A percentile compares a stretch with the other conserved stretches of the same genome.
phyloP scores from a whole-genome alignment of 1,139 yeast species.

The Suhomyces anneliseae region DNA sequence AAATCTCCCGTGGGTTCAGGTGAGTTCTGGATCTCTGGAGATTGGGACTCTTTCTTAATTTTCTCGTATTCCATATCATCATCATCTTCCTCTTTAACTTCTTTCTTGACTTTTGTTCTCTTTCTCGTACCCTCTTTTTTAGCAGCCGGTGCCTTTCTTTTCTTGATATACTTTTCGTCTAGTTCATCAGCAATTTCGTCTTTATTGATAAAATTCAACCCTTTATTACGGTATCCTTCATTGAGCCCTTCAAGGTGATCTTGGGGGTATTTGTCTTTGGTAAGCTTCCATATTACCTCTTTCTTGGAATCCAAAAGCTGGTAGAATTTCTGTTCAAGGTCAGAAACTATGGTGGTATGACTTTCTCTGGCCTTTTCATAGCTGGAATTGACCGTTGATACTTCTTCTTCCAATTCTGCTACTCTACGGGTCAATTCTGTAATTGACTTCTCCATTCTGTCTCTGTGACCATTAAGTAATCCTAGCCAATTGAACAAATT shows the following conservation, averaged over 20 bases:
- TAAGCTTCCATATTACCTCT: slow-evolving; percentile 35
- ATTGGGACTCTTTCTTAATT: not conserved
- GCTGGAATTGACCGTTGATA: slow-evolving; percentile 16
- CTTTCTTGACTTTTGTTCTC: slow-evolving; percentile 1
- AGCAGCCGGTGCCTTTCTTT: slow-evolving; percentile 1
- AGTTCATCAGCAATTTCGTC: slow-evolving; percentile 20
- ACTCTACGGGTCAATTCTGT: slow-evolving; percentile 8
- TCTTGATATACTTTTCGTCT: slow-evolving; percentile 17
- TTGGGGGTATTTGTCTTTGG: slow-evolving; percentile 11
- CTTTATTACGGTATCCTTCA: slow-evolving; percentile 19
- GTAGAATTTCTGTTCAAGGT: slow-evolving; percentile 39
- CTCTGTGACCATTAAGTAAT: slow-evolving; percentile 19
- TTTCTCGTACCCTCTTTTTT: not conserved
- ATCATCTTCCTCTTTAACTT: slow-evolving; percentile 7
- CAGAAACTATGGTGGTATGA: slow-evolving; percentile 28
- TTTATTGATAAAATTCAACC: slow-evolving; percentile 21
- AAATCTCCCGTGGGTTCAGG: slow-evolving; percentile 2
- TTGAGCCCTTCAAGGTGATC: slow-evolving; percentile 24
- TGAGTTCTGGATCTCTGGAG: not conserved
- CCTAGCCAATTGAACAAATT: slow-evolving; percentile 33
- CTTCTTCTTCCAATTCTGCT: slow-evolving; percentile 10
- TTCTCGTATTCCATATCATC: not conserved
- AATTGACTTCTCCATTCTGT: slow-evolving; percentile 5
- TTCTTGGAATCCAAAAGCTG: slow-evolving; percentile 39
- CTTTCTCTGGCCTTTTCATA: slow-evolving; percentile 23